Evolutionary conservation across 2,329 filamentous ascomycete genomes (phyloP).

Genomic region (Fusarium sp.): DNA sequence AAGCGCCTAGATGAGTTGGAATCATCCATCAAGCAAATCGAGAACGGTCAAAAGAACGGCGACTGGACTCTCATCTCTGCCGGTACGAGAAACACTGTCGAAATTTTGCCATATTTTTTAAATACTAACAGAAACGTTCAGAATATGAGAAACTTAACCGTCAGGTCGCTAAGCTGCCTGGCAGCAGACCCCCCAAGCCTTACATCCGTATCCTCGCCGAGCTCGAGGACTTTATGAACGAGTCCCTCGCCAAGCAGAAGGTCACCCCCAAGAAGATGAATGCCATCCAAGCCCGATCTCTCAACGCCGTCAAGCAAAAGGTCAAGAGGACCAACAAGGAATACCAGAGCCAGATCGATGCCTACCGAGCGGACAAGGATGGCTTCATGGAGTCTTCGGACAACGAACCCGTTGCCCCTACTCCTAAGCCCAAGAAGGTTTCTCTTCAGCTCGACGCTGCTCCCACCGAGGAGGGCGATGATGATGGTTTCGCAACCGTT

Average conservation of each 20-base stretch:
- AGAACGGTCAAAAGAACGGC: constrained; percentile 97
- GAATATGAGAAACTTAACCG: constrained; percentile 96
- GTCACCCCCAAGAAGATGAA: constrained; percentile 99
- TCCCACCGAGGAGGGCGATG: constrained; percentile 70
- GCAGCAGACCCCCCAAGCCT: constrained; percentile 84
- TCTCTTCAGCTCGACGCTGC: constrained; percentile 60
- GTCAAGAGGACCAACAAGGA: constrained; percentile 99
- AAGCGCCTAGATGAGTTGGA: constrained; percentile 97
- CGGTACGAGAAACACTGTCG: constrained; percentile 64
- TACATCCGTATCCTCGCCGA: constrained; percentile 96
- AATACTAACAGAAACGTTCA: constrained; percentile 54
- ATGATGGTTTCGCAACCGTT: constrained; percentile 90
- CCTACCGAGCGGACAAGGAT: constrained; percentile 87
- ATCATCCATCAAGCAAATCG: constrained; percentile 87
- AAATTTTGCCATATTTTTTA: neutral
- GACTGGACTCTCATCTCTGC: constrained; percentile 95
- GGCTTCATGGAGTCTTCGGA: constrained; percentile 89
- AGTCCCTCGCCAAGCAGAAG: constrained; percentile 95
- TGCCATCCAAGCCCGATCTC: constrained; percentile 89
- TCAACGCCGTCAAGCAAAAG: constrained; percentile 98
- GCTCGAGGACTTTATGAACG: constrained; percentile 93
- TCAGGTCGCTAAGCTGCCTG: constrained; percentile 82
- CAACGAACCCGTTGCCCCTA: constrained; percentile 69
- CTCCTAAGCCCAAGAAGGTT: constrained; percentile 60
- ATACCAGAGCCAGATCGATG: constrained; percentile 86